phyloP scores from a whole-genome alignment of 2,329 filamentous ascomycete genomes.

The Fusarium fracticaudum region DNA sequence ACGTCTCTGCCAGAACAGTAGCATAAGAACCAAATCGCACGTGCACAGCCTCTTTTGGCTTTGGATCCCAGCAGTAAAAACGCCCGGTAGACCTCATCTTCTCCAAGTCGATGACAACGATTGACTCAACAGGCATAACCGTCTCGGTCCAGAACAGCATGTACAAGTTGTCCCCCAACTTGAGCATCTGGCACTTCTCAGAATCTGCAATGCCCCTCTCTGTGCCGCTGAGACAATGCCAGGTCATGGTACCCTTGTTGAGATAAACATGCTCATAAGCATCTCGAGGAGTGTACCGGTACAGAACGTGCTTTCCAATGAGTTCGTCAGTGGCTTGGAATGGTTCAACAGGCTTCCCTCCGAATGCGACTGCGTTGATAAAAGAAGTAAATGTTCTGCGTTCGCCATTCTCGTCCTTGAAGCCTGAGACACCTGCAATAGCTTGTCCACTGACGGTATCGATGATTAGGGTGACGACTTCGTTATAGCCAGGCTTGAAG shows the following conservation, averaged over 20 bases:
- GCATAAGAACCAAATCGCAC: constrained; percentile 21
- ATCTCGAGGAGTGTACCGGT: constrained; percentile 16
- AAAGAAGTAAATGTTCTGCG: constrained; percentile 19
- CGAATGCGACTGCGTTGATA: neutral
- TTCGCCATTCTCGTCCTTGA: neutral
- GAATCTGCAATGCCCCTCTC: constrained; percentile 23
- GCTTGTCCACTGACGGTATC: neutral
- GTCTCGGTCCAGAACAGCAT: constrained; percentile 32
- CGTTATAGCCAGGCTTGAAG: constrained; percentile 14
- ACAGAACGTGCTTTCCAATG: constrained; percentile 23
- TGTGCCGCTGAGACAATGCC: constrained; percentile 25
- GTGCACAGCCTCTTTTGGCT: constrained; percentile 19
- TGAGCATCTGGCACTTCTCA: constrained; percentile 23
- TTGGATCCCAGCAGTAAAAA: constrained; percentile 29
- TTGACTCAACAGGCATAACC: constrained; percentile 21
- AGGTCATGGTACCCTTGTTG: constrained; percentile 21
- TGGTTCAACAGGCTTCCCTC: neutral
- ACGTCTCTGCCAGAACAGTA: constrained; percentile 11
- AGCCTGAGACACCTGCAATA: constrained; percentile 7
- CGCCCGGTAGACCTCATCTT: constrained; percentile 22
- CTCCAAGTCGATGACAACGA: constrained; percentile 23
- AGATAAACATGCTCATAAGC: constrained; percentile 27
- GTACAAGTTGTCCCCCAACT: constrained; percentile 12
- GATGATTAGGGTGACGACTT: constrained; percentile 13
- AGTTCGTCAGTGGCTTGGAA: constrained; percentile 15